Evolutionary conservation across 768 basidiomycete species (phyloP).

Genomic region (Tylopilus sp.): DNA sequence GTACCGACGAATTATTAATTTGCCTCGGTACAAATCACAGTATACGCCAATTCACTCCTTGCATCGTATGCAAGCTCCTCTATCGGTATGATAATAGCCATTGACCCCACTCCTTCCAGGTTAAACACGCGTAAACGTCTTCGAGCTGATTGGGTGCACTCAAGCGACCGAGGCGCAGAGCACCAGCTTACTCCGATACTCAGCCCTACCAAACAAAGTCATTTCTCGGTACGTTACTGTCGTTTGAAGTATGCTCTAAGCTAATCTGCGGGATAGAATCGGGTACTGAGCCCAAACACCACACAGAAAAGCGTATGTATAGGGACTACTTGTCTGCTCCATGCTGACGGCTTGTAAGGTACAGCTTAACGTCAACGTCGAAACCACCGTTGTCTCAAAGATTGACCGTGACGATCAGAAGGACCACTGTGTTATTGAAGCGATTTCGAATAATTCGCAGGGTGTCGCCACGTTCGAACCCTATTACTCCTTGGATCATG

Average conservation of each 20-base stretch:
- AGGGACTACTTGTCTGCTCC: not conserved
- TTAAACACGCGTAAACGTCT: constrained; percentile 32
- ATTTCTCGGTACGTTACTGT: constrained; percentile 21
- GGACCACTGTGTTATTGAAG: constrained; percentile 18
- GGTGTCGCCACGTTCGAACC: constrained; percentile 9
- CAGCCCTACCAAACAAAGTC: constrained; percentile 13
- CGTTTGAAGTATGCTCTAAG: not conserved
- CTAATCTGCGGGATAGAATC: constrained; percentile 10
- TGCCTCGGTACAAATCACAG: constrained; percentile 6
- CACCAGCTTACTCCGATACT: constrained; percentile 8
- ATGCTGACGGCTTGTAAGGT: not conserved
- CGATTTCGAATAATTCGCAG: not conserved
- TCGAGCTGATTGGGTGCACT: constrained; percentile 20
- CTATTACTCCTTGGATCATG: constrained; percentile 14
- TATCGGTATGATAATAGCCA: not conserved
- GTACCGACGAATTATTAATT: not conserved
- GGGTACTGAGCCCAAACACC: constrained; percentile 19
- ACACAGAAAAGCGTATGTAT: constrained; percentile 23
- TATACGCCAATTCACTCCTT: constrained; percentile 34
- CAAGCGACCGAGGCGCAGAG: constrained; percentile 23
- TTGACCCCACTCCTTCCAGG: constrained; percentile 5
- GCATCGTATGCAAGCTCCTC: constrained; percentile 24
- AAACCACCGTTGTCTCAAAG: constrained; percentile 30
- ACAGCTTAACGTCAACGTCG: constrained; percentile 32
- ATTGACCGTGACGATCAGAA: constrained; percentile 28